Conservation (phyloP, 2,329 filamentous ascomycete genomes). For the Stachybotrys chartarum region DNA sequence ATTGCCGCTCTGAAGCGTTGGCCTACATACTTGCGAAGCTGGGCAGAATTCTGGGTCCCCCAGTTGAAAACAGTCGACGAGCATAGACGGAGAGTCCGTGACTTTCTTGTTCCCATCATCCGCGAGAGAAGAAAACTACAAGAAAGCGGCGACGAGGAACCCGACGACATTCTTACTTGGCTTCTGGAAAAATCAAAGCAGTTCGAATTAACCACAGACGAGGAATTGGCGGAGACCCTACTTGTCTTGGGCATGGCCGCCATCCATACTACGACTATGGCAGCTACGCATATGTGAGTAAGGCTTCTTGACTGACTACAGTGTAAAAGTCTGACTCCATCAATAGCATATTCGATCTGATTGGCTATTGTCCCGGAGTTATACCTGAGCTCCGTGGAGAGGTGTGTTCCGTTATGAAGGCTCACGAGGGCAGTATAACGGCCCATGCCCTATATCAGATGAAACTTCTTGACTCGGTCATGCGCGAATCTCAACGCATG, state of each 20-base stretch:
- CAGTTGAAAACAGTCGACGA: neutral
- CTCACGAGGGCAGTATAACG: conserved; percentile 4
- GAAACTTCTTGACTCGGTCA: conserved; percentile 12
- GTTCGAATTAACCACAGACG: neutral
- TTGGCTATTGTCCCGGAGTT: neutral
- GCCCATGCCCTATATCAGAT: conserved; percentile 10
- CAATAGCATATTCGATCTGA: conserved; percentile 6
- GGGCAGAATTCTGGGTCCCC: neutral
- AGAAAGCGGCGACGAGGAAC: neutral
- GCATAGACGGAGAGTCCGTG: neutral
- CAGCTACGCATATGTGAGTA: conserved; percentile 6
- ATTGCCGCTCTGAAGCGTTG: neutral
- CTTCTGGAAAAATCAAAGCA: neutral
- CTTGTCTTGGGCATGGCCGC: conserved; percentile 9
- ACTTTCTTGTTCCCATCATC: neutral
- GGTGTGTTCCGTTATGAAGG: neutral
- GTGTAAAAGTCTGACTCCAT: neutral
- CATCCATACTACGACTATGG: conserved; percentile 11
- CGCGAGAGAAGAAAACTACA: neutral
- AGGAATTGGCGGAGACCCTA: neutral
- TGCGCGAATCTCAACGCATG: conserved; percentile 11
- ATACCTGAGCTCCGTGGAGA: neutral
- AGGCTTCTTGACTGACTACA: neutral
- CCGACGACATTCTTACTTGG: neutral
- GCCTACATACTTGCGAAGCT: neutral